phyloP scores from a whole-genome alignment of 2,329 filamentous ascomycete species.

The Cytospora piceicola region DNA sequence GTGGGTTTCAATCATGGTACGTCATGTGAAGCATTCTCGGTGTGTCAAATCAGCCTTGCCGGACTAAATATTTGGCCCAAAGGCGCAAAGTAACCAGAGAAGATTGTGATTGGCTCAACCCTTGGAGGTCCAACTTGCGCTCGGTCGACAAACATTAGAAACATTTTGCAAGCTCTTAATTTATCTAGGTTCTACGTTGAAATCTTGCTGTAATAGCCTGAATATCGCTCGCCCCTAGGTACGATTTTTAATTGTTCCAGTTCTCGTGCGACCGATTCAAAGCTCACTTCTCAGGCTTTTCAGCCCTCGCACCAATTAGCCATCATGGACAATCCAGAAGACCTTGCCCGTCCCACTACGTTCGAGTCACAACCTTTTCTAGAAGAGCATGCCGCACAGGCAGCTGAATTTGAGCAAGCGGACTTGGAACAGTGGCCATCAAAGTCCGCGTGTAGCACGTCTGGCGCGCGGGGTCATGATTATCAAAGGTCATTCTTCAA shows the following conservation, averaged over 20 bases:
- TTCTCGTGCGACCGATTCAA: not conserved
- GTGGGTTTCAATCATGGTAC: too few relatives aligned
- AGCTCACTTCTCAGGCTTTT: not conserved
- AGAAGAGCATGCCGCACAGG: not conserved
- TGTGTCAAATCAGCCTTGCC: too few relatives aligned
- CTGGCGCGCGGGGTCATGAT: not conserved
- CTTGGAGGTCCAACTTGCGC: not conserved
- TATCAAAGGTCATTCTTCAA: not conserved
- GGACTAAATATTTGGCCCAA: not conserved
- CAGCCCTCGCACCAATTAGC: not conserved
- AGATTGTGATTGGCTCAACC: too few relatives aligned
- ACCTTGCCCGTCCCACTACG: not conserved
- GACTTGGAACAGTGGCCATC: conserved; percentile 1
- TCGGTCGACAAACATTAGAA: not conserved
- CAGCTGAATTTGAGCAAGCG: not conserved
- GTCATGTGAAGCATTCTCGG: too few relatives aligned
- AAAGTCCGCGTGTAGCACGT: not conserved
- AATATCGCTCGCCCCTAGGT: too few relatives aligned
- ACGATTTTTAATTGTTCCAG: conserved; percentile 1
- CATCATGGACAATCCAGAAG: not conserved
- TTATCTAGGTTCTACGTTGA: not conserved
- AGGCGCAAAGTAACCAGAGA: not conserved
- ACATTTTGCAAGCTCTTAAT: not conserved
- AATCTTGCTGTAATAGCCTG: too few relatives aligned
- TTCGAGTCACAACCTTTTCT: conserved; percentile 6